phyloP scores from a whole-genome alignment of 176 grass and related monocot genomes.

The sorghum (Sorghum bicolor) region DNA sequence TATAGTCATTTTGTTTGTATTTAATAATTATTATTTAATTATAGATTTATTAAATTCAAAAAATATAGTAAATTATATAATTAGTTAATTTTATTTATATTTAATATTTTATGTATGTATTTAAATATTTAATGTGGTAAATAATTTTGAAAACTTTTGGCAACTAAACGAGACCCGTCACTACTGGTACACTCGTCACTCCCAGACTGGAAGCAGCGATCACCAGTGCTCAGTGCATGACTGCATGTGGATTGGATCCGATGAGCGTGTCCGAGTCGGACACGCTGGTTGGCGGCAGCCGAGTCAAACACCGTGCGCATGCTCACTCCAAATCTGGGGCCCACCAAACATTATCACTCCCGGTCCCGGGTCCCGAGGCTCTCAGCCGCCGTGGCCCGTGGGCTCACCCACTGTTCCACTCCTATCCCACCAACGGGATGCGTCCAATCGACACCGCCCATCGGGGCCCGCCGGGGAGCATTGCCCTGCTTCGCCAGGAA shows the following conservation, averaged over 20 bases:
- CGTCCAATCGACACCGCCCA: conserved; percentile 30
- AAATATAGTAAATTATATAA: no score
- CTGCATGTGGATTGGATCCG: background rate
- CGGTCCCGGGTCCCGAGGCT: background rate
- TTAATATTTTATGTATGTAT: no score
- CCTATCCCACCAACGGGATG: conserved; percentile 2
- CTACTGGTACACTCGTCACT: background rate
- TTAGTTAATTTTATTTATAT: no score
- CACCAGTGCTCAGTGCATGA: background rate
- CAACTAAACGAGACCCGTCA: no score
- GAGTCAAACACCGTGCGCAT: conserved; percentile 5
- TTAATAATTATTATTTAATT: no score
- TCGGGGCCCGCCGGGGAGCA: background rate
- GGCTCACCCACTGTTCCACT: background rate
- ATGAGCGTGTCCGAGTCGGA: background rate
- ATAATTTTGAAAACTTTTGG: no score
- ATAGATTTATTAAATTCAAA: no score
- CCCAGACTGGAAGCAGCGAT: background rate
- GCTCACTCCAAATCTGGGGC: background rate
- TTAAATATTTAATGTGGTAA: no score
- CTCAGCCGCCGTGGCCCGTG: background rate
- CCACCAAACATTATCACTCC: background rate
- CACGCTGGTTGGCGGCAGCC: background rate
- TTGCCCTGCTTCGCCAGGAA: background rate
- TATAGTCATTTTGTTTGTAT: no score